These are phyloP conservation scores for Primulina eburnea DNA, from an alignment of 257 asterid species.

Conservation along the genomic window DNA sequence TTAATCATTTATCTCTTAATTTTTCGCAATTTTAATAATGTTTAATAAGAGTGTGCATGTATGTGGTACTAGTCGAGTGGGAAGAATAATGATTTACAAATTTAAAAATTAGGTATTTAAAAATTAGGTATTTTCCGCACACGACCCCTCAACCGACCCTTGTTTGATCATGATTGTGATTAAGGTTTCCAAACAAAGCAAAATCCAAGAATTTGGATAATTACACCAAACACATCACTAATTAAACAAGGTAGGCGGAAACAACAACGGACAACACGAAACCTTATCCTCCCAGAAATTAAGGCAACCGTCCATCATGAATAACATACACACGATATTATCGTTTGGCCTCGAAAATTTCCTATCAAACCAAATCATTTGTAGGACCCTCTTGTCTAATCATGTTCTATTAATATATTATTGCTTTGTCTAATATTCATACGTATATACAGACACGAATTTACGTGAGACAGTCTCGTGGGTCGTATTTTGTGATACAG, in stretches of 20 bases:
- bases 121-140: background rate
- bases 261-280: background rate
- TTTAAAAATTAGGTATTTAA: too few relatives aligned
- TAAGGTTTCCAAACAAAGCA: background rate
- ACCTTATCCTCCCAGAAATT: background rate
- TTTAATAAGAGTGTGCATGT: too few relatives aligned
- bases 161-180: background rate
- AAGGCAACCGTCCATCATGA: background rate
- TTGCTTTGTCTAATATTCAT: too few relatives aligned
- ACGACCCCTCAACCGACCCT: too few relatives aligned
- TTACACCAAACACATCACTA: background rate
- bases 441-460: too few relatives aligned
- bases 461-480: too few relatives aligned
- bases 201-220: background rate
- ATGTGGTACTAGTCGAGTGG: too few relatives aligned
- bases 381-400: background rate
- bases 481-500: too few relatives aligned
- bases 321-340: too few relatives aligned
- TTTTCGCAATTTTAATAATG: too few relatives aligned
- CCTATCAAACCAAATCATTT: background rate
- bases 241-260: background rate
- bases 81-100: too few relatives aligned
- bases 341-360: background rate
- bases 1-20: too few relatives aligned
- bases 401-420: background rate